These are phyloP conservation scores for Phytomonas sp. DNA, from an alignment of 208 protist species.

Conservation along the genomic window DNA sequence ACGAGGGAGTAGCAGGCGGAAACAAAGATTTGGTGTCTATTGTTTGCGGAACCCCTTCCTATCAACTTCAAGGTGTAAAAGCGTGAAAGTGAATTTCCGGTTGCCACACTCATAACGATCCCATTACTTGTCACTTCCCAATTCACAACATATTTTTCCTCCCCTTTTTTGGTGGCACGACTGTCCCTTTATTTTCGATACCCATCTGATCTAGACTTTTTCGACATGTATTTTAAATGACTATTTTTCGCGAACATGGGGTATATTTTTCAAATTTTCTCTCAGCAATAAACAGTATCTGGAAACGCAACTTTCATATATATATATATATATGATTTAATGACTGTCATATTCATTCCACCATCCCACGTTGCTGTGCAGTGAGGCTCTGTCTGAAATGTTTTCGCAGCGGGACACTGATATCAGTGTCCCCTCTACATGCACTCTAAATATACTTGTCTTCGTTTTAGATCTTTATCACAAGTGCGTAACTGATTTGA, in stretches of 20 bases:
- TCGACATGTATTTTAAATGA: neutral
- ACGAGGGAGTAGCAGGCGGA: neutral
- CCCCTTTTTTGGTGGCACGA: neutral
- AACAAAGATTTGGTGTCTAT: neutral
- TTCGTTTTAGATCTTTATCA: neutral
- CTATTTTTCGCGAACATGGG: neutral
- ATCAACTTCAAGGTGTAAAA: neutral
- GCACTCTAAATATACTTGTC: neutral
- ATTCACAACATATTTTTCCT: neutral
- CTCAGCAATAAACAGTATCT: neutral
- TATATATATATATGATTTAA: neutral
- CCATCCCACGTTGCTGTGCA: neutral
- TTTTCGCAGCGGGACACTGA: slow-evolving; percentile 9
- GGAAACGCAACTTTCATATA: neutral
- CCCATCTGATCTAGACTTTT: neutral
- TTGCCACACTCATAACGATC: neutral
- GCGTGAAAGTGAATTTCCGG: neutral
- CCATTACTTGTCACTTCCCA: neutral
- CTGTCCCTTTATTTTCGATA: neutral
- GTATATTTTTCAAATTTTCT: neutral
- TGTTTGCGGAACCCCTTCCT: neutral
- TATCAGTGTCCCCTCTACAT: neutral
- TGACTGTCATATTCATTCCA: neutral
- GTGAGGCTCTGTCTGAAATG: neutral
- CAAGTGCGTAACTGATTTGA: neutral